phyloP scores from a whole-genome alignment of 2,329 filamentous ascomycete genomes.

The Pseudocercospora pini-densiflorae region DNA sequence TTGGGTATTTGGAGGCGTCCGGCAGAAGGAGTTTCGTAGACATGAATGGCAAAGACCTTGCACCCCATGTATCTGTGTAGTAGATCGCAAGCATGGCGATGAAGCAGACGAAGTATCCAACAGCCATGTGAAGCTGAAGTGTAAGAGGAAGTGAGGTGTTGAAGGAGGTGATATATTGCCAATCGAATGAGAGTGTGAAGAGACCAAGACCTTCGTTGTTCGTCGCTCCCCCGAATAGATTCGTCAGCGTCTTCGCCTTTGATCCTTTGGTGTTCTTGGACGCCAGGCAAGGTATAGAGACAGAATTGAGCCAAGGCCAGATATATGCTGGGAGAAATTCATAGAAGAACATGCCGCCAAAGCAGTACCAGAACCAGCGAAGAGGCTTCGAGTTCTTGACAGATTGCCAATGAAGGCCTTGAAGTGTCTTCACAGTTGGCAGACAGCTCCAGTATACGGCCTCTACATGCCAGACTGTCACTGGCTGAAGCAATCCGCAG shows the following conservation, averaged over 20 bases:
- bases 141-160: conserved; percentile 57
- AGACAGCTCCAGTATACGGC: conserved; percentile 61
- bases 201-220: conserved; percentile 60
- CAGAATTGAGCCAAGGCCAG: conserved; percentile 59
- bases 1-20: conserved; percentile 42
- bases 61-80: conserved; percentile 55
- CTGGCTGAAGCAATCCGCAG: conserved; percentile 58
- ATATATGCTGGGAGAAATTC: conserved; percentile 62
- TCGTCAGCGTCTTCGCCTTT: conserved; percentile 52
- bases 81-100: conserved; percentile 58
- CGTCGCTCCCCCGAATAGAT: conserved; percentile 56
- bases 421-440: conserved; percentile 59
- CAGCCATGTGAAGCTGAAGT: conserved; percentile 48
- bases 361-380: conserved; percentile 56
- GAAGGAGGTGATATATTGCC: conserved; percentile 61
- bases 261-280: conserved; percentile 56
- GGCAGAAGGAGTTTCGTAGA: conserved; percentile 52
- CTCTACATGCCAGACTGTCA: conserved; percentile 61
- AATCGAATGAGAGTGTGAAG: conserved; percentile 58
- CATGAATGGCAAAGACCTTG: conserved; percentile 59
- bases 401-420: conserved; percentile 60
- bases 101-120: conserved; percentile 56
- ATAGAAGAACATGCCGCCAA: conserved; percentile 53
- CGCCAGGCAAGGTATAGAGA: conserved; percentile 61
- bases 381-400: conserved; percentile 57